Evolutionary conservation across 2,329 filamentous ascomycete genomes (phyloP).

Genomic region (Decorospora gaudefroyi): DNA sequence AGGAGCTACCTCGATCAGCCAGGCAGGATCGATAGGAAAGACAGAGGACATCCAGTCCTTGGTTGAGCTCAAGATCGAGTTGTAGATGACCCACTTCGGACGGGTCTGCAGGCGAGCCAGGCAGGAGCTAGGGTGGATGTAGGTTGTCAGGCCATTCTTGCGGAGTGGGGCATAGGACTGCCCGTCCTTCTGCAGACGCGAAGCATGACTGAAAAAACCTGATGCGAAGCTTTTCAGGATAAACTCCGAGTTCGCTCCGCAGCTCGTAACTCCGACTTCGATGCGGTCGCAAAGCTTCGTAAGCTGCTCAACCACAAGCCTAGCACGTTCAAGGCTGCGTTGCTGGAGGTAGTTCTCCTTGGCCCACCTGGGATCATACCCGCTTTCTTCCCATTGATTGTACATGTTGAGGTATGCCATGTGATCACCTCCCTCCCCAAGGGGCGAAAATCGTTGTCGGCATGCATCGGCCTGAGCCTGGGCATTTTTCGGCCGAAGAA

Average conservation of each 20-base stretch:
- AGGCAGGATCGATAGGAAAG: constrained; percentile 81
- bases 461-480: constrained; percentile 95
- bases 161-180: constrained; percentile 83
- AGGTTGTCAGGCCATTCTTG: constrained; percentile 86
- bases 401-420: constrained; percentile 87
- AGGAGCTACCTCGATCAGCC: constrained; percentile 87
- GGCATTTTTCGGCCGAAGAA: constrained; percentile 96
- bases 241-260: constrained; percentile 74
- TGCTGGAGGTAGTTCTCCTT: constrained; percentile 94
- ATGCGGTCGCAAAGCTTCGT: constrained; percentile 91
- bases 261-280: constrained; percentile 72
- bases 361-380: constrained; percentile 85
- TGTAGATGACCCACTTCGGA: constrained; percentile 86
- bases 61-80: constrained; percentile 79
- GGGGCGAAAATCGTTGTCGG: constrained; percentile 82
- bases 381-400: constrained; percentile 92
- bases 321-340: constrained; percentile 81
- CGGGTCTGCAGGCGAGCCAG: constrained; percentile 71
- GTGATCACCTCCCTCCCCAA: constrained; percentile 83
- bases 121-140: constrained; percentile 80
- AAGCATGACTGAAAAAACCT: constrained; percentile 94
- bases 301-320: constrained; percentile 91
- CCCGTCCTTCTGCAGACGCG: constrained; percentile 78
- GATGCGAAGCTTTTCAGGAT: constrained; percentile 88
- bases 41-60: constrained; percentile 93